A percentile compares a stretch with the other conserved stretches of the same genome.
Conservation (phyloP, 1,284 basidiomycete species). For the Cerioporus squamosus region DNA sequence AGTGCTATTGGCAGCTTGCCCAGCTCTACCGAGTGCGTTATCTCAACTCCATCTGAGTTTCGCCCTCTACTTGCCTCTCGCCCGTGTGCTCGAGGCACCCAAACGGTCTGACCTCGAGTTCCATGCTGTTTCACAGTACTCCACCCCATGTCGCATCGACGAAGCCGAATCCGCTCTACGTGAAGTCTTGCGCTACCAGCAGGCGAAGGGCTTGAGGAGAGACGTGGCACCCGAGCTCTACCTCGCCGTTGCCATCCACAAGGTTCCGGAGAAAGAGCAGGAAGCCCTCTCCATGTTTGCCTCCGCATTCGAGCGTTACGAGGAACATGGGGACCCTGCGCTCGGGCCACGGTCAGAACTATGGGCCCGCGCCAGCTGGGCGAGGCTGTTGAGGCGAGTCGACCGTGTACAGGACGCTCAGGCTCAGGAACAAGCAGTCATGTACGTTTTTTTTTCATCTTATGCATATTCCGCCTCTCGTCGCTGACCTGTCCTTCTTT, state of each 20-base stretch:
- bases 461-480: too few relatives aligned
- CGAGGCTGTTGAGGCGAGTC: constrained; percentile 16
- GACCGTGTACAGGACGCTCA: constrained; percentile 16
- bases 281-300: constrained; percentile 17
- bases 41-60: neutral
- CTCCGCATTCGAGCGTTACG: constrained; percentile 12
- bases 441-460: constrained; percentile 9
- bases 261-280: constrained; percentile 12
- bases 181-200: constrained; percentile 17
- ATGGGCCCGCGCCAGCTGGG: constrained; percentile 24
- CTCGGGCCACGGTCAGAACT: constrained; percentile 22
- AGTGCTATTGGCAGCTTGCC: constrained; percentile 32
- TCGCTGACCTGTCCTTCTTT: neutral
- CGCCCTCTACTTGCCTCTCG: constrained; percentile 6
- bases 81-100: constrained; percentile 4
- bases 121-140: constrained; percentile 17
- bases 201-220: constrained; percentile 14
- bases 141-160: constrained; percentile 22
- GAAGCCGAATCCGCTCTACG: constrained; percentile 28
- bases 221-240: constrained; percentile 20
- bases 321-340: constrained; percentile 6
- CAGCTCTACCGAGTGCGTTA: constrained; percentile 28
- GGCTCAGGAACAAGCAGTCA: constrained; percentile 16
- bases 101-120: constrained; percentile 14
- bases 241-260: constrained; percentile 22